phyloP scores from a whole-genome alignment of 2,329 filamentous ascomycete species.

The Sphaerostilbella broomeana region DNA sequence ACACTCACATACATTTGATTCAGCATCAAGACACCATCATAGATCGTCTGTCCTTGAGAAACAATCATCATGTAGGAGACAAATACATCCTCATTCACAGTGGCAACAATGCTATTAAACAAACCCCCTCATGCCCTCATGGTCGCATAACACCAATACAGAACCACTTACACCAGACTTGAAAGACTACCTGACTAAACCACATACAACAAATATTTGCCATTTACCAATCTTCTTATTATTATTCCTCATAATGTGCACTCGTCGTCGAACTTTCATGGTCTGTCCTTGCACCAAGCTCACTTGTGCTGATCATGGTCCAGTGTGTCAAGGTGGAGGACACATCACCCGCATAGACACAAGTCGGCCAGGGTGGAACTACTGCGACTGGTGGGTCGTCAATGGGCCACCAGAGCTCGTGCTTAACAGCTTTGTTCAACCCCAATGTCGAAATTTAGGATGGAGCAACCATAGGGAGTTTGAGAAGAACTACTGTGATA shows the following conservation, averaged over 20 bases:
- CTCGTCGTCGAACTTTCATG: conserved; percentile 21
- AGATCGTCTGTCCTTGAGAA: too few relatives aligned
- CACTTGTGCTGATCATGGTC: conserved; percentile 16
- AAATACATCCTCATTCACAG: too few relatives aligned
- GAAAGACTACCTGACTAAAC: too few relatives aligned
- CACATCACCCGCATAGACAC: conserved; percentile 19
- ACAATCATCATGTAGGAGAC: too few relatives aligned
- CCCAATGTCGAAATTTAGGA: conserved; percentile 18
- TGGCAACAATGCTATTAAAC: too few relatives aligned
- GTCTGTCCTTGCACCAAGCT: conserved; percentile 21
- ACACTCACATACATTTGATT: too few relatives aligned
- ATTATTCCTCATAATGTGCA: conserved; percentile 17
- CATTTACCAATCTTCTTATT: neutral
- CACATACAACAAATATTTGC: too few relatives aligned
- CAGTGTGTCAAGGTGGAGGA: conserved; percentile 18
- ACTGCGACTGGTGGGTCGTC: conserved; percentile 22
- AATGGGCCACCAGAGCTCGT: conserved; percentile 23
- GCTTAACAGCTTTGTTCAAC: conserved; percentile 21
- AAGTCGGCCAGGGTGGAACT: conserved; percentile 20
- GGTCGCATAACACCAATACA: too few relatives aligned
- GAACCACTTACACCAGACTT: too few relatives aligned
- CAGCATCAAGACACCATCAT: too few relatives aligned
- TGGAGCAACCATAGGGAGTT: conserved; percentile 18
- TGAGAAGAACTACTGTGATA: conserved; percentile 10
- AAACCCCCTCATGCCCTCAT: too few relatives aligned